Conservation (phyloP, 2,329 filamentous ascomycete species). For the Aspergillus luchuensis region DNA sequence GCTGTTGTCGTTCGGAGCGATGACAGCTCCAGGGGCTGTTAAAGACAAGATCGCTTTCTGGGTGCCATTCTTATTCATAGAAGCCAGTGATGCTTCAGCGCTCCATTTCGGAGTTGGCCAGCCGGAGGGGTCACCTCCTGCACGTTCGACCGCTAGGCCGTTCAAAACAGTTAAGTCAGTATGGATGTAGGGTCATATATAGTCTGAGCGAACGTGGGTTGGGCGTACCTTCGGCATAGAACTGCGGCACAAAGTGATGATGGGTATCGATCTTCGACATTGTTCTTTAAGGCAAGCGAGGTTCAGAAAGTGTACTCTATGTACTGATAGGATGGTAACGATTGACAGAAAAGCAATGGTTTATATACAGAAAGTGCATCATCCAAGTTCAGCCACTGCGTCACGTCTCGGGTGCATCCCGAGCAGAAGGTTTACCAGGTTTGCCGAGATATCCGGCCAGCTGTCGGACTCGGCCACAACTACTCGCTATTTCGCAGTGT, state of each 20-base stretch:
- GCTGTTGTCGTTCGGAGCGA: not conserved
- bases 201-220: not conserved
- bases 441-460: no score
- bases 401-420: no score
- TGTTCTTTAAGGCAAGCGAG: not conserved
- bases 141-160: conserved; percentile 2
- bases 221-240: not conserved
- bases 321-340: no score
- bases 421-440: no score
- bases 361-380: no score
- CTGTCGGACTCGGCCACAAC: no score
- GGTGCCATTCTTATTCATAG: not conserved
- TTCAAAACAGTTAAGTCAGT: not conserved
- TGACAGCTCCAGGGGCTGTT: not conserved
- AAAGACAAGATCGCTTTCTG: not conserved
- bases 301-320: not conserved
- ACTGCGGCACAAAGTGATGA: conserved; percentile 1
- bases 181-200: not conserved
- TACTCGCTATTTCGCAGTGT: no score
- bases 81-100: not conserved
- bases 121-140: conserved; percentile 6
- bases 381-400: no score
- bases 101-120: conserved; percentile 4
- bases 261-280: not conserved
- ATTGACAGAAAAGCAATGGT: no score